Evolutionary conservation across 192 early-diverging fungal genomes (phyloP).

Genomic region (Coemansia asiatica): DNA sequence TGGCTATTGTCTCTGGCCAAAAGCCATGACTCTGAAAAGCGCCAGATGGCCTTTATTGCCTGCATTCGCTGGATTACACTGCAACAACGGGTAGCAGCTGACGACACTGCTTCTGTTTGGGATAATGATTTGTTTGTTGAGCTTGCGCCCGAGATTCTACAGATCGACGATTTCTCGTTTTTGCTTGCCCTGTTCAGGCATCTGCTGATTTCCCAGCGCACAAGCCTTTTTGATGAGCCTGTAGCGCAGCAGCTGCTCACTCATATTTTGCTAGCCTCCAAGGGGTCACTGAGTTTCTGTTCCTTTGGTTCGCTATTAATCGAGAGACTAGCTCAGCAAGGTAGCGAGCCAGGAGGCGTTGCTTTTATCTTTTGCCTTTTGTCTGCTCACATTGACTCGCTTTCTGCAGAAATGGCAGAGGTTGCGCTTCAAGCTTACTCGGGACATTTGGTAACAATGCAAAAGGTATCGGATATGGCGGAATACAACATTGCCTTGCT

Average conservation of each 20-base stretch:
- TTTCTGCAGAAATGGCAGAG: background rate
- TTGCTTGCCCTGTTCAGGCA: constrained; percentile 35
- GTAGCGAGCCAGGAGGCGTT: background rate
- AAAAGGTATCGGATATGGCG: background rate
- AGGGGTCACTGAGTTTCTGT: constrained; percentile 16
- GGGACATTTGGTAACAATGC: background rate
- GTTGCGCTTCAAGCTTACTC: background rate
- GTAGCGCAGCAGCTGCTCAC: constrained; percentile 33
- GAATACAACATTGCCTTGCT: constrained; percentile 19
- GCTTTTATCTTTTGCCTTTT: constrained; percentile 27
- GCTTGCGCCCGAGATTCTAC: constrained; percentile 33
- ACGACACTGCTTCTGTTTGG: constrained; percentile 32
- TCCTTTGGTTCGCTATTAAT: constrained; percentile 4
- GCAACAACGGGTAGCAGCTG: constrained; percentile 10
- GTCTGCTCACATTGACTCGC: constrained; percentile 14
- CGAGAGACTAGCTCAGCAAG: background rate
- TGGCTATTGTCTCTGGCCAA: constrained; percentile 27
- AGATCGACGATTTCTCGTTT: constrained; percentile 38
- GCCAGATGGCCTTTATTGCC: constrained; percentile 20
- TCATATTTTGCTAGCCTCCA: constrained; percentile 27
- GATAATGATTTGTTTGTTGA: constrained; percentile 12
- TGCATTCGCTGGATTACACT: constrained; percentile 41
- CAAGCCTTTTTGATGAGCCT: constrained; percentile 4
- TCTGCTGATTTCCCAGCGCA: constrained; percentile 14
- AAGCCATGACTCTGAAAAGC: background rate